Conservation (phyloP, 495 filamentous ascomycete genomes). For the Neohortaea acidophila region DNA sequence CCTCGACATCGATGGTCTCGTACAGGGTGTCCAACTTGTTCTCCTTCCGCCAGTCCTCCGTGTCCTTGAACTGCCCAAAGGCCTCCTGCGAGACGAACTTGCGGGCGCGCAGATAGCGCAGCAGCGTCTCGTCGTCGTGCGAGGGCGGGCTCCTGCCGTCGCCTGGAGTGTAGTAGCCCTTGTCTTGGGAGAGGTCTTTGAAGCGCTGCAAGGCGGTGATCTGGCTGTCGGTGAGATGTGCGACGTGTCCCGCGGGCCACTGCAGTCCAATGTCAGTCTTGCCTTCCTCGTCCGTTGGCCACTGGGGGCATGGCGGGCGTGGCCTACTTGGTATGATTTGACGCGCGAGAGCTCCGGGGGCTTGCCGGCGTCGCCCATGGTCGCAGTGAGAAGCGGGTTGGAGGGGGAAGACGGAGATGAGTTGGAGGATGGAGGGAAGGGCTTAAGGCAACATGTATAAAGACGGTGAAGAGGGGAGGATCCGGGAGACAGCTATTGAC, state of each 20-base stretch:
- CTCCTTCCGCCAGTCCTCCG: slow-evolving; percentile 71
- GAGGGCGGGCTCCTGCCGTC: slow-evolving; percentile 34
- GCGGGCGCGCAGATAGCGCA: slow-evolving; percentile 68
- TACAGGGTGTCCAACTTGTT: slow-evolving; percentile 39
- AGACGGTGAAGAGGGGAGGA: background rate
- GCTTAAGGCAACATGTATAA: background rate
- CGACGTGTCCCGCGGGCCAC: slow-evolving; percentile 47
- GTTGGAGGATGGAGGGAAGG: too few relatives aligned
- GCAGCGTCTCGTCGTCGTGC: slow-evolving; percentile 67
- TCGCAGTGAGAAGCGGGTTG: background rate
- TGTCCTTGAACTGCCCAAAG: slow-evolving; percentile 71
- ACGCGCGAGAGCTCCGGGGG: slow-evolving; percentile 3
- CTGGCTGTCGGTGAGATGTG: slow-evolving; percentile 55
- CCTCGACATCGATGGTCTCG: slow-evolving; percentile 45
- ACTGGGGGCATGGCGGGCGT: background rate
- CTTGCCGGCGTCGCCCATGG: background rate
- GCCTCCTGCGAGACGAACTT: slow-evolving; percentile 59
- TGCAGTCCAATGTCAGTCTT: slow-evolving; percentile 20
- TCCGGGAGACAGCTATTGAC: too few relatives aligned
- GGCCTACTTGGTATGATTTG: slow-evolving; percentile 14
- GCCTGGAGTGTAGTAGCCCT: slow-evolving; percentile 46
- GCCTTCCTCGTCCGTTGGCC: background rate
- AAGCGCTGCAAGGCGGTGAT: slow-evolving; percentile 49
- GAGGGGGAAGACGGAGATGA: too few relatives aligned
- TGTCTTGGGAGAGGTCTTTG: slow-evolving; percentile 47